Base-by-base conservation (phyloP, 345 rosid genomes). In the Euphorbia tirucalli region DNA sequence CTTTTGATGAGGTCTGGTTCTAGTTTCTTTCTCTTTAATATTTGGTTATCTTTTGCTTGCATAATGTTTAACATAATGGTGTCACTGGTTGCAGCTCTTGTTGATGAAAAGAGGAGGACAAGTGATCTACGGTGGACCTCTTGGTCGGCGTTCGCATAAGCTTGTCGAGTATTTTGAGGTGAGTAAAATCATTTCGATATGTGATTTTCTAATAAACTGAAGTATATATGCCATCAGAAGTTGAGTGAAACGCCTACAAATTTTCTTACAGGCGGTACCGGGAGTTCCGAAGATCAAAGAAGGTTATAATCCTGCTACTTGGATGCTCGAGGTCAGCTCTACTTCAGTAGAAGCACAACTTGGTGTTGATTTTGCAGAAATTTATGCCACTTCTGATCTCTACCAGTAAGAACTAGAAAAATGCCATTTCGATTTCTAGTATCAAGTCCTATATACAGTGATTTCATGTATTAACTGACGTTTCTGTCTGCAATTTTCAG, bases 1-100 rank as follows among this genome's bases (percentile, higher is more conserved):
- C 95, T 32, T 92, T 88, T 66, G 95, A 89, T 71, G 93, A 92
- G 91, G 97, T 89, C 66, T 65, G 25, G 1, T 52, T 48, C 59
- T 25, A 5, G n/a, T 7, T 72, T 18, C n/a, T 6, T 7, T 41
- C 9, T 41, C 44, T 1, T 41, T 41, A 41, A 14, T 2, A 11
- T 13, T 39, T 19, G 8, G 37, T 31, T 6, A 11, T 9, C 21
- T 28, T 18, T 49, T 66, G 22, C 43, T 61, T 61, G n/a, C 13
- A 15, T 27, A n/a, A n/a, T n/a, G n/a, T 39, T 22, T 39, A 11
- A 61, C 44, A 11, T 63, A 19, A 11, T 63, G 15, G 8, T 37
- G 22, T 63, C 14, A 39, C 41, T n/a, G n/a, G 21, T 56, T 55
- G 63, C 54, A 72, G 75, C 75, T 66, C 14, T 49, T 74, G 44